Conservation (phyloP, 2,329 filamentous ascomycete species). For the Chaetomiaceae sp. region DNA sequence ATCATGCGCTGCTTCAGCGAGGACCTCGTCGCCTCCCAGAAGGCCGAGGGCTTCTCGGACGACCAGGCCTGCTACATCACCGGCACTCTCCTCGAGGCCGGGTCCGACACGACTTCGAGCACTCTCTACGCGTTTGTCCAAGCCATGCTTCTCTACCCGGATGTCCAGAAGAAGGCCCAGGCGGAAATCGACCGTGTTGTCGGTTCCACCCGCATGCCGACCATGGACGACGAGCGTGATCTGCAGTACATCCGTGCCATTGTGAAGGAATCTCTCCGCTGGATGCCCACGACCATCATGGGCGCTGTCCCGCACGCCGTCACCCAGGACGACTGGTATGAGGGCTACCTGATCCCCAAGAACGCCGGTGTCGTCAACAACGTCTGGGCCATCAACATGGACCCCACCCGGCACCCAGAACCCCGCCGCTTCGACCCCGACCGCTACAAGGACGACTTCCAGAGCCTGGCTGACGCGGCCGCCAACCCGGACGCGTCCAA, state of each 20-base stretch:
- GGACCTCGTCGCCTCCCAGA: constrained; percentile 23
- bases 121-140: constrained; percentile 40
- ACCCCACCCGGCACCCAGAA: constrained; percentile 37
- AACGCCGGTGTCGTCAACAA: constrained; percentile 41
- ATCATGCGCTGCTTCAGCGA: constrained; percentile 27
- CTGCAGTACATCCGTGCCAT: constrained; percentile 41
- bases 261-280: constrained; percentile 43
- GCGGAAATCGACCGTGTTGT: constrained; percentile 38
- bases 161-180: constrained; percentile 39
- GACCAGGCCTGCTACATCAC: constrained; percentile 32
- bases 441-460: constrained; percentile 31
- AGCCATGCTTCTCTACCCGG: constrained; percentile 42
- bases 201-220: constrained; percentile 37
- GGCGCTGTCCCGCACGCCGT: constrained; percentile 38
- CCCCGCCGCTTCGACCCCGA: constrained; percentile 41
- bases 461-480: constrained; percentile 26
- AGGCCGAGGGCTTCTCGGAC: constrained; percentile 28
- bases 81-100: constrained; percentile 36
- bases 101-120: constrained; percentile 40
- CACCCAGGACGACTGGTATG: constrained; percentile 39
- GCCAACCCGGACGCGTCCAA: constrained; percentile 31
- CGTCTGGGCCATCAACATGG: constrained; percentile 42
- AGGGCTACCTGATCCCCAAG: constrained; percentile 43
- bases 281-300: constrained; percentile 40
- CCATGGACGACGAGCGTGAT: constrained; percentile 33